Evolutionary conservation across 164 flowering plant genomes (phyloP).

Genomic region (Sedum album): DNA sequence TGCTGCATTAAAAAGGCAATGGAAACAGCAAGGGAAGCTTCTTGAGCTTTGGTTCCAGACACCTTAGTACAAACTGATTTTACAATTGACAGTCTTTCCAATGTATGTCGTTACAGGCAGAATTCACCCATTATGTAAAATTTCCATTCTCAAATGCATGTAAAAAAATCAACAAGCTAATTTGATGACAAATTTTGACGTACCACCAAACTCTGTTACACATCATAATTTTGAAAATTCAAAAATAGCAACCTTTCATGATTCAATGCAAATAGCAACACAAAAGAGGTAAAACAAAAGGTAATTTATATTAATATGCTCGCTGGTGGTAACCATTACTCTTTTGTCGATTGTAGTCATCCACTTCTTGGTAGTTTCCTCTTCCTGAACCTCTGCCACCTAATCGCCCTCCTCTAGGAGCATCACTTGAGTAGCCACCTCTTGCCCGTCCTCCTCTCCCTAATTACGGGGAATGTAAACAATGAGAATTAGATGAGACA

Average conservation of each 20-base stretch:
- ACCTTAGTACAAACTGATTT: no score
- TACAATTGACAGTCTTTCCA: no score
- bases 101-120: no score
- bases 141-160: no score
- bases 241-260: background rate
- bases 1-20: no score
- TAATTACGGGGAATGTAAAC: background rate
- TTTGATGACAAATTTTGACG: no score
- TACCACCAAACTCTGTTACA: no score
- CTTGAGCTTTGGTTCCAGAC: no score
- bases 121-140: no score
- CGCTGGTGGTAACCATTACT: slow-evolving; percentile 6
- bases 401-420: slow-evolving; percentile 9
- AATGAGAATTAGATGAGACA: background rate
- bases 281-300: background rate
- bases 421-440: slow-evolving; percentile 9
- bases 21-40: no score
- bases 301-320: background rate
- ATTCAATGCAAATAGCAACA: background rate
- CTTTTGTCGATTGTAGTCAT: background rate
- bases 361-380: slow-evolving; percentile 7
- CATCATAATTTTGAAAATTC: background rate
- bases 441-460: slow-evolving; percentile 6
- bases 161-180: no score
- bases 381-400: slow-evolving; percentile 1